Evolutionary conservation across 2,329 filamentous ascomycete genomes (phyloP), one percentile per base, ranked within the genome.

Genomic region (Drechslerella stenobrocha): DNA sequence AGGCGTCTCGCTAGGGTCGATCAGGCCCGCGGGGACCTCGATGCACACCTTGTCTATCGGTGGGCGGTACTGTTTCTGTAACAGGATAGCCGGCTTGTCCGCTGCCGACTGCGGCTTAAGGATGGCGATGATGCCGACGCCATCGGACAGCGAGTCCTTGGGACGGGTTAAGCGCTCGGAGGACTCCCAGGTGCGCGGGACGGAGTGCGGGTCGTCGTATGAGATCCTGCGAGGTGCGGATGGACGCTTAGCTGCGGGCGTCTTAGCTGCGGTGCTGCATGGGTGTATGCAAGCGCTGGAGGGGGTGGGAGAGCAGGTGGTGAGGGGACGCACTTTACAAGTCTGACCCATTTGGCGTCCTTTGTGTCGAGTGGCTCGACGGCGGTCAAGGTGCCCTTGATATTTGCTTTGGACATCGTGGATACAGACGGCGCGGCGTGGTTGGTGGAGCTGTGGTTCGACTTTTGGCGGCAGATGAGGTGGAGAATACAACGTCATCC

Each of bases 111-210:
- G 78, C 37, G 37, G 37, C 37, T 42, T 42, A 11, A 90, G 78
- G 70, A 90, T 82, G 40, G 86, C 87, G 13, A 88, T 80, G 60
- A 90, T 88, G 65, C 86, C 86, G 11, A 90, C 86, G 52, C 85
- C 87, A 72, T 90, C 87, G 53, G 89, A 84, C 30, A 83, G 82
- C 60, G 80, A 80, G 70, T 76, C 79, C 57, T 79, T 77, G 9
- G 86, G 85, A 2, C 87, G 82, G 0, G 87, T 89, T 26, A 80
- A 81, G n/a, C 87, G 83, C 75, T 88, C 84, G 13, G 85, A 85
- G 0, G 84, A 87, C 74, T 90, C 87, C 87, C 87, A 90, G 26
- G 81, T 83, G 52, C 87, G 80, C 0, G 78, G 75, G 13, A 78
- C 77, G 70, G 83, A 84, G 30, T 81, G 79, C 18, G 84, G 82